Evolutionary conservation across 1,139 yeast genomes (phyloP), one percentile per base, ranked within the genome.

Genomic region (Taphrina confusa): DNA sequence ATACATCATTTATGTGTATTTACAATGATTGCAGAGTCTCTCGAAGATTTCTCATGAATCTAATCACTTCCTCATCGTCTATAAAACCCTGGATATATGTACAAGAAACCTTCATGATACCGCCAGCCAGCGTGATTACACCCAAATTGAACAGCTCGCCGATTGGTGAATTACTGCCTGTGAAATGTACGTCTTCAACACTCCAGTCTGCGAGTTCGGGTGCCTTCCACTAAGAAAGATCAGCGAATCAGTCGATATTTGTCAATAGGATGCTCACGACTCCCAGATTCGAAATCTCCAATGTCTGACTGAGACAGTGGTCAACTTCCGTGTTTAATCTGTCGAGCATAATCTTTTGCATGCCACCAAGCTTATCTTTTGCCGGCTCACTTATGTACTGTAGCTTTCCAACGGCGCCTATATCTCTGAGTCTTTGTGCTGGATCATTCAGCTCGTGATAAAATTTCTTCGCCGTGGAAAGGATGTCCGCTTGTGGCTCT

Each of bases 221-320:
- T 34, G 30, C 31, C 11, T 33, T 18, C 52, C 52, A 47, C 52
- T 47, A 18, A 2, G 12, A 23, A 5, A 1, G 11, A 42, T 42
- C n/a, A 42, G 47, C 47, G 11, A 14, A 4, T 12, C 8, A 22
- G 8, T 31, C 6, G 31, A 18, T 14, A 6, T 30, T n/a, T n/a
- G 14, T 9, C 1, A 5, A 18, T 28, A 14, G 9, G 20, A 11
- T 33, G 4, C 30, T 47, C 20, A 47, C 52, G 34, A 16, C 44
- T 37, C 58, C 58, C 20, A 54, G 34, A 27, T 54, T 54, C 20
- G 58, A 54, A 12, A 54, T 27, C 23, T 54, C 58, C 12, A 54
- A 31, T 11, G 51, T 54, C 14, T 25, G 44, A 9, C 23, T 14
- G n/a, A 54, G 25, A 25, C 51, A 54, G 28, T 34, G 39, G 11